Conservation (phyloP, 2,329 filamentous ascomycete species). For the Colletotrichum higginsianum region DNA sequence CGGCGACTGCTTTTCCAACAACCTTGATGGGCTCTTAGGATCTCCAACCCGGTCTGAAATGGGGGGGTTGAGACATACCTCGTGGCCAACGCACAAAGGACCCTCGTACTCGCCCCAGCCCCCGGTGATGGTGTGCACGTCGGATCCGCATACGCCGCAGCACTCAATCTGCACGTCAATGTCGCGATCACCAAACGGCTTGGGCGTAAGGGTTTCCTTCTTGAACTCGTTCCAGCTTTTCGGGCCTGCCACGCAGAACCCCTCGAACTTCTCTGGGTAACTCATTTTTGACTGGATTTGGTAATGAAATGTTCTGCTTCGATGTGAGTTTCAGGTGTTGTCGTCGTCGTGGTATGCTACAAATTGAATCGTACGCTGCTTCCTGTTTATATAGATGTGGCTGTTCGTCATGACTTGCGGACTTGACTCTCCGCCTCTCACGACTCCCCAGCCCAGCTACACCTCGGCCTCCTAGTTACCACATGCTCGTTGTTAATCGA, state of each 20-base stretch:
- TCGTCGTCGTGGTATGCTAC: accelerated
- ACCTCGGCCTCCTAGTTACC: neutral
- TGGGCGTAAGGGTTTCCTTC: constrained; percentile 55
- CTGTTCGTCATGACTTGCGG: constrained; percentile 22
- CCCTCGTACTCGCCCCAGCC: constrained; percentile 67
- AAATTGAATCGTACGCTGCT: neutral
- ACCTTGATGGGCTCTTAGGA: constrained; percentile 51
- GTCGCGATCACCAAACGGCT: constrained; percentile 53
- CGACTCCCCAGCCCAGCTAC: neutral
- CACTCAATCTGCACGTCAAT: constrained; percentile 79
- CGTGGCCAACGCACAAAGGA: constrained; percentile 70
- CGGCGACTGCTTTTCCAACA: constrained; percentile 66
- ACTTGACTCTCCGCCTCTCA: neutral
- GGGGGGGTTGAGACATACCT: constrained; percentile 48
- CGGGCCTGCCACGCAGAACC: constrained; percentile 60
- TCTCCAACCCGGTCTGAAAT: neutral
- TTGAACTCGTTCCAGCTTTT: constrained; percentile 60
- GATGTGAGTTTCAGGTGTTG: neutral
- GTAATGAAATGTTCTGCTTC: neutral
- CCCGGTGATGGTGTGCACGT: constrained; percentile 71
- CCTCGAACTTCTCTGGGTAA: constrained; percentile 61
- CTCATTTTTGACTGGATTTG: constrained; percentile 51
- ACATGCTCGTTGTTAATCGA: neutral
- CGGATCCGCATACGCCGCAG: constrained; percentile 76
- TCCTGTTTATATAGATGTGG: constrained; percentile 1